phyloP scores from a whole-genome alignment of 345 rosid genomes.

The Corchorus capsularis region DNA sequence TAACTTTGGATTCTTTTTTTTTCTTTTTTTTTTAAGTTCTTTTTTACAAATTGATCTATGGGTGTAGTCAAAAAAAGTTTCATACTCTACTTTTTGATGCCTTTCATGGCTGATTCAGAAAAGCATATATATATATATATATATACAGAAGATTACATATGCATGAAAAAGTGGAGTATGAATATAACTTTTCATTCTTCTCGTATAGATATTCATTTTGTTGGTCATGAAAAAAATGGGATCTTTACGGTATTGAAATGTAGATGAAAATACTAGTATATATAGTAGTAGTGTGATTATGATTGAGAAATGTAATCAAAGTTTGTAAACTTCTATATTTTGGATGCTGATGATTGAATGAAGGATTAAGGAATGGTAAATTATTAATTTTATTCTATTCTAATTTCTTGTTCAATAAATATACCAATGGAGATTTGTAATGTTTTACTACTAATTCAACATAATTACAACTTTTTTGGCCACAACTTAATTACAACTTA shows the following conservation, averaged over 20 bases:
- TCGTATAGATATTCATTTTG: not conserved
- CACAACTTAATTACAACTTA: no score
- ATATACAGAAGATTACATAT: not conserved
- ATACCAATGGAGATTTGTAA: no score
- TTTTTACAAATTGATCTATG: not conserved
- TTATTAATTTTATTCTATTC: not conserved
- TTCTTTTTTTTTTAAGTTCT: not conserved
- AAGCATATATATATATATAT: no score
- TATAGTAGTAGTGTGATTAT: not conserved
- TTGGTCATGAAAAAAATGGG: not conserved
- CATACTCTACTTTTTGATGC: slow-evolving; percentile 3
- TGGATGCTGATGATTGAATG: not conserved
- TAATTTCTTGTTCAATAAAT: not conserved
- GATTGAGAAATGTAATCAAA: not conserved
- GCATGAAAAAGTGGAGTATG: slow-evolving; percentile 18
- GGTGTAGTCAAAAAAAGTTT: not conserved
- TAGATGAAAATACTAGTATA: not conserved
- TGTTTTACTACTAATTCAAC: no score
- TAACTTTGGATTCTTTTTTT: slow-evolving; percentile 20
- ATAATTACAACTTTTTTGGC: no score
- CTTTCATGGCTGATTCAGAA: not conserved
- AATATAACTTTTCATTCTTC: not conserved
- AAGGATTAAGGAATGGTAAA: not conserved
- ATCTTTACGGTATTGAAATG: not conserved
- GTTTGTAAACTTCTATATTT: not conserved